These are phyloP conservation scores for Wickerhamomyces ciferrii DNA, from an alignment of 805 yeast genomes.

Conservation along the genomic window DNA sequence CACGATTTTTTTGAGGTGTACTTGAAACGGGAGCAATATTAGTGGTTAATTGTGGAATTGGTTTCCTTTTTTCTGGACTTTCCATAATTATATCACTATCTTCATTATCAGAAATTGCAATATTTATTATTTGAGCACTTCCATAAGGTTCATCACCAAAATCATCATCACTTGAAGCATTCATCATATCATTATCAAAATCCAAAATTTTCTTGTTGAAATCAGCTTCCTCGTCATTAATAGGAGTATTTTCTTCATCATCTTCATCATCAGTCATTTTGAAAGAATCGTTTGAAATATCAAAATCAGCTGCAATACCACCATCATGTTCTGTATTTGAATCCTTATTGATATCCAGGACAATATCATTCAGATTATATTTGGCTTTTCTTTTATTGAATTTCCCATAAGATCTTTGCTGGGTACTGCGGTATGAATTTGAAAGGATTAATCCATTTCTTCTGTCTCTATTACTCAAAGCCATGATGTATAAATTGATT, in stretches of 20 bases:
- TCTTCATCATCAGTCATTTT: slow-evolving; percentile 18
- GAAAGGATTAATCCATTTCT: slow-evolving; percentile 21
- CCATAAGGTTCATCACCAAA: slow-evolving; percentile 17
- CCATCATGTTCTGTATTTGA: slow-evolving; percentile 1
- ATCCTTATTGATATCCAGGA: slow-evolving; percentile 9
- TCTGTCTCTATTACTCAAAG: slow-evolving; percentile 12
- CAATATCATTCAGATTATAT: slow-evolving; percentile 19
- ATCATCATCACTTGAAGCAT: slow-evolving; percentile 7
- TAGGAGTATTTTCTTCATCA: slow-evolving; percentile 1
- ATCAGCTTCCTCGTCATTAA: not conserved
- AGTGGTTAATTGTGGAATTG: not conserved
- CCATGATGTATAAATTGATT: not conserved
- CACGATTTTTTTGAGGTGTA: slow-evolving; percentile 6
- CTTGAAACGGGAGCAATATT: no score
- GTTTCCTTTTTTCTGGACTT: slow-evolving; percentile 9
- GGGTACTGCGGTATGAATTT: not conserved
- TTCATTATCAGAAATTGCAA: slow-evolving; percentile 22
- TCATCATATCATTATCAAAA: slow-evolving; percentile 3
- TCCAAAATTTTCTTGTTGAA: not conserved
- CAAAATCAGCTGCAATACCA: slow-evolving; percentile 9
- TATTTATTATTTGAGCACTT: slow-evolving; percentile 12
- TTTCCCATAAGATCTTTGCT: slow-evolving; percentile 17
- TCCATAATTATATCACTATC: slow-evolving; percentile 12
- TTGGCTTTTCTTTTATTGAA: slow-evolving; percentile 17
- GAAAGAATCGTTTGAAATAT: slow-evolving; percentile 20